Evolutionary conservation across 169 alveolate species (phyloP).

Genomic region (Plasmodium gallinaceum): DNA sequence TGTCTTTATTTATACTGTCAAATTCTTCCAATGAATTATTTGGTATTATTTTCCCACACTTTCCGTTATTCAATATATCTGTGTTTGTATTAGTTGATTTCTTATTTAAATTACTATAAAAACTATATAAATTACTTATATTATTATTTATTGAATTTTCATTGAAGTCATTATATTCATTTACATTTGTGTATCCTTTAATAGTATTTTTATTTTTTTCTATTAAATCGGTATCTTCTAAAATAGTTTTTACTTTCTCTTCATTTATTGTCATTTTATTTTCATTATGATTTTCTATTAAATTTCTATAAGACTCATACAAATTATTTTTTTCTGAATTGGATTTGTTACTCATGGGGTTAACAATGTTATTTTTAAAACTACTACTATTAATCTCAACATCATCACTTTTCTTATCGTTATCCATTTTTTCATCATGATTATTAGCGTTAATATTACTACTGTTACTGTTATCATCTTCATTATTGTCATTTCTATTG

Average conservation of each 20-base stretch:
- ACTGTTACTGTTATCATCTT: neutral
- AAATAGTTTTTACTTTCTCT: neutral
- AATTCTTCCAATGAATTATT: neutral
- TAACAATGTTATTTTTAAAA: neutral
- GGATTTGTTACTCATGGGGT: neutral
- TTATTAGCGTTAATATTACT: neutral
- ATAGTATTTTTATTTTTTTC: neutral
- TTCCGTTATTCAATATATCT: neutral
- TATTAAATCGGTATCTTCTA: neutral
- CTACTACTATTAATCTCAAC: neutral
- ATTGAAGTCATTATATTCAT: neutral
- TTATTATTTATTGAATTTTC: neutral
- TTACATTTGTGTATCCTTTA: neutral
- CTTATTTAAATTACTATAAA: neutral
- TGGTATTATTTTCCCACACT: neutral
- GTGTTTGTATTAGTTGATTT: neutral
- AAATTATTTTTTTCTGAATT: neutral
- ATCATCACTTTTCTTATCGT: neutral
- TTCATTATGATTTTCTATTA: neutral
- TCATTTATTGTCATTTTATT: neutral
- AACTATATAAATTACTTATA: neutral
- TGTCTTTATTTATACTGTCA: conserved; percentile 8
- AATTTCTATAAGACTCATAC: neutral
- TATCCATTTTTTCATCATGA: neutral
- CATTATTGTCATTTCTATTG: neutral